Conservation (phyloP, 2,329 filamentous ascomycete genomes). For the Apiospora pterosperma region DNA sequence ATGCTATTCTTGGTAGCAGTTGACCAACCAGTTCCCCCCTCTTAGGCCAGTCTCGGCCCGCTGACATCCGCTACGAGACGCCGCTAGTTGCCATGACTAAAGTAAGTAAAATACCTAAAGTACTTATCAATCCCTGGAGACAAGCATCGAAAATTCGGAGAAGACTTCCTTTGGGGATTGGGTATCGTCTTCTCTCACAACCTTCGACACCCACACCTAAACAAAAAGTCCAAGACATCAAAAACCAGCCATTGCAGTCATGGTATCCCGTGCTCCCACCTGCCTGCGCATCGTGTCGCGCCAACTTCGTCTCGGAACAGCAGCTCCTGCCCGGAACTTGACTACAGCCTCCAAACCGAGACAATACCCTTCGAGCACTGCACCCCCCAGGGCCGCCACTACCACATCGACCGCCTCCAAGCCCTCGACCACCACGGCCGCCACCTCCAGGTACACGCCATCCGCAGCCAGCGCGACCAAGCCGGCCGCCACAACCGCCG, state of each 20-base stretch:
- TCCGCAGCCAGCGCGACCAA: conserved; percentile 1
- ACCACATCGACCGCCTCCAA: conserved; percentile 7
- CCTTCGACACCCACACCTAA: not conserved
- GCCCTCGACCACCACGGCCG: conserved; percentile 8
- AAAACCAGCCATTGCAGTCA: not conserved
- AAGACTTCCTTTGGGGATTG: not conserved
- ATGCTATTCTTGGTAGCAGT: not conserved
- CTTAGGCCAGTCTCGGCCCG: not conserved
- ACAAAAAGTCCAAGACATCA: not conserved
- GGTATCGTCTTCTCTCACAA: not conserved
- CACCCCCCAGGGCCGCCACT: not conserved
- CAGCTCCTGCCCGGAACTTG: not conserved
- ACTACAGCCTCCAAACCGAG: not conserved
- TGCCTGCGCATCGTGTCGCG: conserved; percentile 3
- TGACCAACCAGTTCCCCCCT: not conserved
- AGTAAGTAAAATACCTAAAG: too few species aligned
- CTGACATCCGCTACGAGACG: not conserved
- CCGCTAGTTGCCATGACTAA: not conserved
- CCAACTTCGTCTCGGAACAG: not conserved
- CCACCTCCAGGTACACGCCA: not conserved
- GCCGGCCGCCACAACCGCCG: conserved; percentile 10
- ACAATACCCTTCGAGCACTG: not conserved
- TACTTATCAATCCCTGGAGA: not conserved
- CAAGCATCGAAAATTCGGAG: not conserved
- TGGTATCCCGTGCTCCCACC: not conserved